phyloP scores from a whole-genome alignment of 2,329 filamentous ascomycete species.

The Samsoniella hepiali region DNA sequence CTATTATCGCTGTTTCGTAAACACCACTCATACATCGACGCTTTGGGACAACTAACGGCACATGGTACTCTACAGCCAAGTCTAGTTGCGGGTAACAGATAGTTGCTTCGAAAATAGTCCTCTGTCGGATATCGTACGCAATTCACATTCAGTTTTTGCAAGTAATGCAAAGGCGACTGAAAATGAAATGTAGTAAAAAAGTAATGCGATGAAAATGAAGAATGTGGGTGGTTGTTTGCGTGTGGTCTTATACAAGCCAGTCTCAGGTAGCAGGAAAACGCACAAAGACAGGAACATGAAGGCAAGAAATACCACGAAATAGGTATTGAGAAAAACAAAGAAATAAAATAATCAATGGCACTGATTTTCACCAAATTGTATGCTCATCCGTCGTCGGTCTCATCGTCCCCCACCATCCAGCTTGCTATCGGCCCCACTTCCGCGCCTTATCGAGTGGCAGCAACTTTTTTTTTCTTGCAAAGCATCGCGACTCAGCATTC shows the following conservation, averaged over 20 bases:
- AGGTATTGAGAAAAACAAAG: not conserved
- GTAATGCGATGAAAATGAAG: too few relatives aligned
- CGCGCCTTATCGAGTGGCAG: constrained; percentile 5
- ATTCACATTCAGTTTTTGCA: too few relatives aligned
- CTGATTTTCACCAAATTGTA: not conserved
- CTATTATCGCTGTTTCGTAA: too few relatives aligned
- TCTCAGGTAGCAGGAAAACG: not conserved
- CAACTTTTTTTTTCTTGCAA: constrained; percentile 18
- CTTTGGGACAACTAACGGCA: too few relatives aligned
- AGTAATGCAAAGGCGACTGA: not conserved
- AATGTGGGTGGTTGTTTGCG: not conserved
- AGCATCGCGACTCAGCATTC: constrained; percentile 15
- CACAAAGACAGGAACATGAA: not conserved
- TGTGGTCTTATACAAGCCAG: not conserved
- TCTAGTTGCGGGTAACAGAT: too few relatives aligned
- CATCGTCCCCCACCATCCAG: constrained; percentile 18
- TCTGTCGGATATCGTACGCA: too few relatives aligned
- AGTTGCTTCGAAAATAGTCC: too few relatives aligned
- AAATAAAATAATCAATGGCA: not conserved
- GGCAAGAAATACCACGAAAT: too few relatives aligned
- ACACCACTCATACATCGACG: too few relatives aligned
- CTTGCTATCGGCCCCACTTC: constrained; percentile 19
- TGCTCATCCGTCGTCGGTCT: not conserved
- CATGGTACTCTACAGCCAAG: too few relatives aligned
- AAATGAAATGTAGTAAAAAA: not conserved